Base-by-base conservation (phyloP, 148 eudicot species). In the Amaranthus palmeri region DNA sequence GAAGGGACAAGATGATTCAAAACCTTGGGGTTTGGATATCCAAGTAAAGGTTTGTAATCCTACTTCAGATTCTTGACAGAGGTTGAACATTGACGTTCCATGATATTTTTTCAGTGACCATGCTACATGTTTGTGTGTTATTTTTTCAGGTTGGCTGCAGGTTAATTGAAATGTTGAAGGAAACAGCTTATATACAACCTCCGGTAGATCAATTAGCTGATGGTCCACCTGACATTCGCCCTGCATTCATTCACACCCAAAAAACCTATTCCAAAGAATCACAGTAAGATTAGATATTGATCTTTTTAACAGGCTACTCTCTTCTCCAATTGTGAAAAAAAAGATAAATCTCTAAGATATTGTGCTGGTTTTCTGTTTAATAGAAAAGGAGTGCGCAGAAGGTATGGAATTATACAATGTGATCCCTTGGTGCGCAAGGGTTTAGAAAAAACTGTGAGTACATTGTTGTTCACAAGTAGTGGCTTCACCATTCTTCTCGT, bases 111-210 rank as follows among this genome's bases (percentile, higher is more conserved):
- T 69, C 47, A 42, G 12, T 68, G 12, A 11, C 42, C n/a, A 43
- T 69, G 67, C 54, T 63, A 10, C 15, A 15, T 52, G 65, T 61
- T 51, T 40, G 36, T 48, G 67, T 18, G 58, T 18, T 56, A 10
- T 12, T 67, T 40, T 63, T 81, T 51, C 78, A 92, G 97, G 90
- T 92, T 68, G 97, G 97, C 54, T 77, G 84, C 73, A 88, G 83
- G 74, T 83, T 92, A 75, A 90, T 92, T 79, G 88, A 92, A 81
- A 75, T 92, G 68, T 80, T 92, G 69, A 82, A 79, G 11, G 88
- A 92, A 78, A 92, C 91, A 49, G 98, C 98, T 64, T 90, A 81
- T 79, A 88, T 92, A 81, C 98, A 88, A 75, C 92, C 96, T 78
- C 93, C 96, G 55, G 64, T 73, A 41, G 87, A 88, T 74, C 98